A percentile compares a stretch with the other conserved stretches of the same genome.
These are phyloP conservation scores for Elsinoe ampelina DNA, from an alignment of 2,329 filamentous ascomycete species.

Conservation along the genomic window DNA sequence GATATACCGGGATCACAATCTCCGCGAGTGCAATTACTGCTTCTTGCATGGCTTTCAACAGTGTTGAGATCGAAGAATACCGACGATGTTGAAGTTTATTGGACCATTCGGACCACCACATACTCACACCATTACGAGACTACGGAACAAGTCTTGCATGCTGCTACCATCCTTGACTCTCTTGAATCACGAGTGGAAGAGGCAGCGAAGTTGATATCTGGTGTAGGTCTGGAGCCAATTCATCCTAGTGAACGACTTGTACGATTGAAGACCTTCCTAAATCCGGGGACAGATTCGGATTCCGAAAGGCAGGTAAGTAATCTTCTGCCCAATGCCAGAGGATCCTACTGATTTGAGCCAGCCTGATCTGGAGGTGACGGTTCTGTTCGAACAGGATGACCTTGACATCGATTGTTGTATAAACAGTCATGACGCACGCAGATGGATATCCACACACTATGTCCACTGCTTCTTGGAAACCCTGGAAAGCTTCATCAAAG, in stretches of 20 bases:
- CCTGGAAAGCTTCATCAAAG: background rate
- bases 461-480: background rate
- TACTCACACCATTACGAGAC: background rate
- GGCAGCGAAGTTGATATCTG: background rate
- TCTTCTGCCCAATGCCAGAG: too few species aligned
- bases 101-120: background rate
- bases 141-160: background rate
- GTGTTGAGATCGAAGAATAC: background rate
- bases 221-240: background rate
- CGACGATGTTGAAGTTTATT: background rate
- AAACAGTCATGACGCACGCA: background rate
- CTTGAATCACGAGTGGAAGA: background rate
- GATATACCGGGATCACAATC: background rate
- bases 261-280: too few species aligned
- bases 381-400: background rate
- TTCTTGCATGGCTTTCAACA: background rate
- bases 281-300: too few species aligned
- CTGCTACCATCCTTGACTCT: background rate
- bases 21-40: background rate
- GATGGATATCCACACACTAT: background rate
- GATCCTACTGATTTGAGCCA: background rate
- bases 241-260: background rate
- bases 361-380: background rate
- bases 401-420: background rate
- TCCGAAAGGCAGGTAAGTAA: too few species aligned